Conservation (phyloP, 2,329 filamentous ascomycete species). For the Ambrosiella cleistominuta region DNA sequence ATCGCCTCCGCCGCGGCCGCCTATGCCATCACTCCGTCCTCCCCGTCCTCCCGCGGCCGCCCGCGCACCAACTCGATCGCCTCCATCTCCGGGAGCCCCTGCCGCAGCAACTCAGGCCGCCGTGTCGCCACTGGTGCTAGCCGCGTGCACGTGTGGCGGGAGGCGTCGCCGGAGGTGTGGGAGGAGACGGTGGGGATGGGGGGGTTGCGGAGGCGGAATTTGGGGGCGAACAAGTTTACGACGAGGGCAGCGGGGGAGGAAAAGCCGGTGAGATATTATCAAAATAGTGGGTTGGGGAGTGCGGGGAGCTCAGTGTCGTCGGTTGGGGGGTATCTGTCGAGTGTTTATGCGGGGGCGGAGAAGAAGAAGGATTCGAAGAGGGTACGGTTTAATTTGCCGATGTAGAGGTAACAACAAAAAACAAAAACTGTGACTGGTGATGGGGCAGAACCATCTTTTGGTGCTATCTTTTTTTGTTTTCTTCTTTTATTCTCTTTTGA, state of each 20-base stretch:
- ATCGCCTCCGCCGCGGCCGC: background rate
- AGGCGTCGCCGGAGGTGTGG: background rate
- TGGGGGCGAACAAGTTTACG: constrained; percentile 7
- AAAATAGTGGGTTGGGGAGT: constrained; percentile 5
- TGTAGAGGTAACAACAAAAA: background rate
- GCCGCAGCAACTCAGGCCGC: background rate
- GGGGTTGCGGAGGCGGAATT: constrained; percentile 2
- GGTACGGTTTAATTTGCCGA: constrained; percentile 9
- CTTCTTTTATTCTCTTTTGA: too few relatives aligned
- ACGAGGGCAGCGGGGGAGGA: constrained; percentile 1
- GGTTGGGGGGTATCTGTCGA: constrained; percentile 3
- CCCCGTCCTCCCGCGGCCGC: background rate
- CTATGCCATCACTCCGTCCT: background rate
- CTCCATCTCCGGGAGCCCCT: background rate
- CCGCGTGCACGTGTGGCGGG: background rate
- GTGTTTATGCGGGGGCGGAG: constrained; percentile 6
- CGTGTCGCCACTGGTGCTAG: background rate
- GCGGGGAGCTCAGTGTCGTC: background rate
- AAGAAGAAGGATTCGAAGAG: constrained; percentile 11
- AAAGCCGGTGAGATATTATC: constrained; percentile 3
- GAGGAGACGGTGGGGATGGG: background rate
- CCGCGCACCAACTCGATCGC: background rate
- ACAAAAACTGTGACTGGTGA: background rate
- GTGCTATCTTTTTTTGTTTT: background rate
- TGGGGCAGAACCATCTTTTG: background rate